Evolutionary conservation across 768 basidiomycete species (phyloP), one percentile per base, ranked within the genome.

Genomic region (Naganishia kalamii): DNA sequence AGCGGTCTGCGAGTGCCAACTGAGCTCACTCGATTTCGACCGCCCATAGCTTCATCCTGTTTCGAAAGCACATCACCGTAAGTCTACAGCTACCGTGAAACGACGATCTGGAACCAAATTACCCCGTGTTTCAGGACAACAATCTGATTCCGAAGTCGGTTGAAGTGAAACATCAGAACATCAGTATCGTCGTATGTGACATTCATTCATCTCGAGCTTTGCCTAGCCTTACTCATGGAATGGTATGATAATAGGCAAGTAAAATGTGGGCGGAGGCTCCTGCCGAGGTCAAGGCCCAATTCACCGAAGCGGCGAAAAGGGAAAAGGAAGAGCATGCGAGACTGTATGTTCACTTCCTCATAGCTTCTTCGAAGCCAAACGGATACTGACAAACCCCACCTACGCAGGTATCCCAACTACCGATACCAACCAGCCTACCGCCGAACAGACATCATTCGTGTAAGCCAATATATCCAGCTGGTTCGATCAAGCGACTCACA

Each of bases 251-350:
- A 21, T 61, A 71, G 74, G 76, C 73, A 15, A 74, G 74, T 29
- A 78, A 78, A 67, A 78, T 78, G 77, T 78, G 77, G 77, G 62
- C 68, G 29, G 77, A 76, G 68, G 75, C 75, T 0, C 72, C 76
- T 2, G 70, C 68, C 7, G 75, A 75, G 29, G 75, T 77, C 19
- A 71, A 77, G 25, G 70, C 71, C 0, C 74, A 75, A 30, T 79
- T 78, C 60, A 68, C 74, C 25, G 74, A 75, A 46, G 68, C 73
- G 57, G 77, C 77, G 1, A 57, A 70, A 13, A 60, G 69, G 43
- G 78, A 79, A 49, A 79, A 79, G 61, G 77, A 77, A 52, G 76
- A 79, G 68, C 78, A 79, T 70, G 60, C 60, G 12, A 49, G 51
- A 49, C 35, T 51, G 65, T 70, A 19, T 40, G 63, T 69, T 13